Conservation (phyloP, 2,329 filamentous ascomycete species). For the Clarireedia homoeocarpa region DNA sequence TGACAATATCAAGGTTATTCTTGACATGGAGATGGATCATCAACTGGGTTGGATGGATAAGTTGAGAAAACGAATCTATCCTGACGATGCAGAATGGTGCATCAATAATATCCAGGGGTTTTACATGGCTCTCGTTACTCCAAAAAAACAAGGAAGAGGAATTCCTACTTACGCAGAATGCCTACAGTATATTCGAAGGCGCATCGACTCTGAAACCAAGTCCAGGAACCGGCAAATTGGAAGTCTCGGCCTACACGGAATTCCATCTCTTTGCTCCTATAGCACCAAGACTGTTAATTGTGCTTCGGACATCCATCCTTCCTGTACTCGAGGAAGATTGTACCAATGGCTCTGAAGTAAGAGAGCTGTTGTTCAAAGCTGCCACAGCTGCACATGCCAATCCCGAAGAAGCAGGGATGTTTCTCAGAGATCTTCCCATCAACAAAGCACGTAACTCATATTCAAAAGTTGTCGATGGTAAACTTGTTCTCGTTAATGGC, state of each 20-base stretch:
- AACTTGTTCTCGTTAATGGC: not conserved
- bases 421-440: slow-evolving; percentile 14
- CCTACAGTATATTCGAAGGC: no score
- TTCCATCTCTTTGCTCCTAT: slow-evolving; percentile 14
- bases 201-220: not conserved
- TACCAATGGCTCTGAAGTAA: no score
- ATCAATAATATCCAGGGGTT: no score
- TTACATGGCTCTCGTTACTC: no score
- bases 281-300: slow-evolving; percentile 21
- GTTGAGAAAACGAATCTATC: no score
- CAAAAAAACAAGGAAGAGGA: no score
- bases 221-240: slow-evolving; percentile 7
- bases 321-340: slow-evolving; percentile 15
- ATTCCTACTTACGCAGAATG: no score
- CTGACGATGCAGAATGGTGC: no score
- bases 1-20: no score
- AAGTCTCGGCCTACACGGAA: not conserved
- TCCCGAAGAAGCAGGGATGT: slow-evolving; percentile 6
- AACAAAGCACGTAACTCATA: slow-evolving; percentile 14
- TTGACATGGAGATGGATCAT: no score
- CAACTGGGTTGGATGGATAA: no score
- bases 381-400: not conserved
- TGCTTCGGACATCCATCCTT: slow-evolving; percentile 19
- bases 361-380: no score
- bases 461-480: slow-evolving; percentile 11